phyloP scores from a whole-genome alignment of 2,329 filamentous ascomycete genomes.

The Colletotrichum kahawae region DNA sequence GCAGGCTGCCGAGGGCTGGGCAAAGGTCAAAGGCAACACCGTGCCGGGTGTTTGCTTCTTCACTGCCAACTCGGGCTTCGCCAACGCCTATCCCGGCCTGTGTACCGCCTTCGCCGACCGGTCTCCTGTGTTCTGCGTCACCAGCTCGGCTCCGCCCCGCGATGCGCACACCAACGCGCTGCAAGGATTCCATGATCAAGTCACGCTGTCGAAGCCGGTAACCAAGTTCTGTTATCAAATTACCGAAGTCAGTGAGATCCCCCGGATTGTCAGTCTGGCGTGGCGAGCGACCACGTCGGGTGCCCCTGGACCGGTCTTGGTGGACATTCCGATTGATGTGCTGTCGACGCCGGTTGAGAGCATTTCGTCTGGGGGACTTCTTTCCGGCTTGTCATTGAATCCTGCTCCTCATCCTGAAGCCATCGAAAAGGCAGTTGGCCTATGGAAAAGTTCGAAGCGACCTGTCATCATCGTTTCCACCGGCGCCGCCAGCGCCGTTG shows the following conservation, averaged over 20 bases:
- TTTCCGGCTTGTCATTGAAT: background rate
- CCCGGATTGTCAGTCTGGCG: background rate
- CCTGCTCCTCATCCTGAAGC: background rate
- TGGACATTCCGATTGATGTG: slow-evolving; percentile 2
- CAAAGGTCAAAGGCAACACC: slow-evolving; percentile 1
- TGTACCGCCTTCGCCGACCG: background rate
- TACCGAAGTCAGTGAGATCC: background rate
- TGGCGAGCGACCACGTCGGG: slow-evolving; percentile 3
- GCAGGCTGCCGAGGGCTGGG: slow-evolving; percentile 7
- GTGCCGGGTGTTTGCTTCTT: background rate
- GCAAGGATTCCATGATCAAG: slow-evolving; percentile 8
- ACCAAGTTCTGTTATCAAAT: slow-evolving; percentile 2
- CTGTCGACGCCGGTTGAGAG: background rate
- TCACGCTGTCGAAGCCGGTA: background rate
- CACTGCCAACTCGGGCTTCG: slow-evolving; percentile 8
- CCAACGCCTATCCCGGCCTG: background rate
- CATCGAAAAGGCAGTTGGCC: background rate
- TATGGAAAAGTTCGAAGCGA: background rate
- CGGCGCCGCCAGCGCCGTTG: background rate
- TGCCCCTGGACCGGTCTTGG: background rate
- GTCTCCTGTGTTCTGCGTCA: slow-evolving; percentile 5
- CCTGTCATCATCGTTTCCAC: slow-evolving; percentile 1
- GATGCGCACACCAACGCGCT: slow-evolving; percentile 3
- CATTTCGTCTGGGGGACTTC: background rate
- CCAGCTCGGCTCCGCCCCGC: background rate